Evolutionary conservation across 2,329 filamentous ascomycete species (phyloP).

Genomic region (Esteya vermicola): DNA sequence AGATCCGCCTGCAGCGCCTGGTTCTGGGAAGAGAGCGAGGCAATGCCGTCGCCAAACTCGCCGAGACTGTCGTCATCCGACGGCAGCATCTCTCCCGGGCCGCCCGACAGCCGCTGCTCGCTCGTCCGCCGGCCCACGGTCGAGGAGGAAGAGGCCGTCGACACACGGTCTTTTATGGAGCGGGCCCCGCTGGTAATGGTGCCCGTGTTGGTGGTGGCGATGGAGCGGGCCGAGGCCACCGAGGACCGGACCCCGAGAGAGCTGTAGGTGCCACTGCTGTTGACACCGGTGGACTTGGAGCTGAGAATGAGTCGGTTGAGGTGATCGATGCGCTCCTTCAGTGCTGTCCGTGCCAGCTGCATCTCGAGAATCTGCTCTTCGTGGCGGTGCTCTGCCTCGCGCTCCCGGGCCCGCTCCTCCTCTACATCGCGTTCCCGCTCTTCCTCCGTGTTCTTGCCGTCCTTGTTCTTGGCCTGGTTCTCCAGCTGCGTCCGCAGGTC

Average conservation of each 20-base stretch:
- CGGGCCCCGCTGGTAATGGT: conserved; percentile 11
- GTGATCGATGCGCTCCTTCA: conserved; percentile 96
- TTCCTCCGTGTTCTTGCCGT: conserved; percentile 28
- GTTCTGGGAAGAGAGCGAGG: conserved; percentile 72
- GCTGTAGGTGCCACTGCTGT: conserved; percentile 58
- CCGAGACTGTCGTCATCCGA: conserved; percentile 60
- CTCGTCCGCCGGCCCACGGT: conserved; percentile 42
- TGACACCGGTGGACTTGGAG: conserved; percentile 91
- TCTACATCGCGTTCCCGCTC: conserved; percentile 50
- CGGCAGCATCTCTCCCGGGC: conserved; percentile 22
- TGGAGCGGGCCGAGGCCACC: conserved; percentile 19
- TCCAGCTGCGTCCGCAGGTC: conserved; percentile 73
- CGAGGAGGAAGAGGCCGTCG: conserved; percentile 49
- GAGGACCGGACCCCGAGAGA: conserved; percentile 56
- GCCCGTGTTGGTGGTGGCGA: conserved; percentile 42
- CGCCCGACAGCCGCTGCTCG: conserved; percentile 22
- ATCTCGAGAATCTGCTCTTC: conserved; percentile 98
- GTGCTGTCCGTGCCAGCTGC: conserved; percentile 85
- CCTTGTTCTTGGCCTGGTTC: conserved; percentile 57
- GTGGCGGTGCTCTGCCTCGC: conserved; percentile 72
- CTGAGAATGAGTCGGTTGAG: conserved; percentile 88
- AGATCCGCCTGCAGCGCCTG: conserved; percentile 88
- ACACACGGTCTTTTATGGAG: conserved; percentile 47
- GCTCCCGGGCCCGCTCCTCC: conserved; percentile 58
- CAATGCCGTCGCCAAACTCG: conserved; percentile 75